A percentile compares a stretch with the other conserved stretches of the same genome.
These are phyloP conservation scores for Deuterostichococcus epilithicus DNA, from an alignment of 139 green algal genomes.

Conservation along the genomic window DNA sequence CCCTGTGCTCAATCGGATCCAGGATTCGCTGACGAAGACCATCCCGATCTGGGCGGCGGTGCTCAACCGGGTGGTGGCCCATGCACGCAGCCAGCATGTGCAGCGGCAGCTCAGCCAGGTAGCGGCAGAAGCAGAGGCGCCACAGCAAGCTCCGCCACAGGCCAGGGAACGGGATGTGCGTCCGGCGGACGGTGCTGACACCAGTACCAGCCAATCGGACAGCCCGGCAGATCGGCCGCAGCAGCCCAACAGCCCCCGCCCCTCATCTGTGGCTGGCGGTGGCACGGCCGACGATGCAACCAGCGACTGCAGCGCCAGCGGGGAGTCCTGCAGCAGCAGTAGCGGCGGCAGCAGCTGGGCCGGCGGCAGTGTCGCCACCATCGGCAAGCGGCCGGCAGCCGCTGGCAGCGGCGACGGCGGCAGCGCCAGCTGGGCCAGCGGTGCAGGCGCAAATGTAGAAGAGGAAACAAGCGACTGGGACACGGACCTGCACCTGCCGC, in stretches of 20 bases:
- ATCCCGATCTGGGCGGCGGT: constrained; percentile 90
- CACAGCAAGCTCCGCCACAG: not conserved
- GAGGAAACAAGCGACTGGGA: constrained; percentile 14
- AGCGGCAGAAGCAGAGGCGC: constrained; percentile 1
- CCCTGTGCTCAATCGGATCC: not conserved
- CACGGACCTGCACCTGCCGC: constrained; percentile 74
- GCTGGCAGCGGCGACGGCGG: not conserved
- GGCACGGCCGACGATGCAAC: too few species aligned
- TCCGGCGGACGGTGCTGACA: too few species aligned
- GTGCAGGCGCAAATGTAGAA: not conserved
- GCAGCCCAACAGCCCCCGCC: too few species aligned
- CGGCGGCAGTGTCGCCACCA: not conserved
- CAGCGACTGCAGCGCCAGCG: not conserved
- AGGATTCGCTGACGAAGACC: constrained; percentile 91
- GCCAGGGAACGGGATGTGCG: too few species aligned
- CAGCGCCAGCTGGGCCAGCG: not conserved
- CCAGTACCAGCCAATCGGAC: too few species aligned
- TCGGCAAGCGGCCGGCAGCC: not conserved
- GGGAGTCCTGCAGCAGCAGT: not conserved
- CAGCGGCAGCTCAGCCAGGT: too few species aligned
- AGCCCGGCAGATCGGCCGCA: too few species aligned
- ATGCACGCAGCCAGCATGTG: too few species aligned
- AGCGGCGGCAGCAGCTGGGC: constrained; percentile 2
- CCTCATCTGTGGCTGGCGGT: too few species aligned
- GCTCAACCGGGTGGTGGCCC: constrained; percentile 72